Evolutionary conservation across 2,329 filamentous ascomycete species (phyloP).

Genomic region (Hysterium pulicare): DNA sequence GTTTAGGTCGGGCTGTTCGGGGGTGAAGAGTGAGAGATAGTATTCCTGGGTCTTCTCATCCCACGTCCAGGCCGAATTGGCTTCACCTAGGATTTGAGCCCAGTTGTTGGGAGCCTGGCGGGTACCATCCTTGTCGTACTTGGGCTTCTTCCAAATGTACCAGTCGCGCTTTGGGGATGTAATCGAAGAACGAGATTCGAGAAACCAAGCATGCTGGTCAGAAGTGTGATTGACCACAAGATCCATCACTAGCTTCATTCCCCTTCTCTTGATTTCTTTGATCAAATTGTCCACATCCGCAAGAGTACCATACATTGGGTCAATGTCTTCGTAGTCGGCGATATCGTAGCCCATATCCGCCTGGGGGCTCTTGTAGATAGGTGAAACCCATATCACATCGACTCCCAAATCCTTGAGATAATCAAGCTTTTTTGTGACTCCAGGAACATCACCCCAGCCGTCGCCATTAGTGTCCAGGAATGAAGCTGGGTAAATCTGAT

Average conservation of each 20-base stretch:
- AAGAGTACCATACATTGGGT: conserved; percentile 39
- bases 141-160: conserved; percentile 53
- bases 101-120: conserved; percentile 74
- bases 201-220: conserved; percentile 54
- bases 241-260: conserved; percentile 39
- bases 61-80: conserved; percentile 64
- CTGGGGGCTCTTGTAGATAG: conserved; percentile 47
- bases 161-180: conserved; percentile 52
- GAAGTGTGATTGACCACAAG: conserved; percentile 42
- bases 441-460: conserved; percentile 56
- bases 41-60: conserved; percentile 71
- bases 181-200: conserved; percentile 51
- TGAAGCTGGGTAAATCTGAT: conserved; percentile 61
- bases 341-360: conserved; percentile 44
- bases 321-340: conserved; percentile 38
- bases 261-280: conserved; percentile 31
- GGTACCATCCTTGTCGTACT: conserved; percentile 51
- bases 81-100: conserved; percentile 57
- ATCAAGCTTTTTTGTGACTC: conserved; percentile 56
- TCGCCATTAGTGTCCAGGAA: conserved; percentile 59
- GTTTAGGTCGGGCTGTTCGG: conserved; percentile 79
- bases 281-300: conserved; percentile 39
- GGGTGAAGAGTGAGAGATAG: conserved; percentile 72
- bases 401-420: conserved; percentile 51
- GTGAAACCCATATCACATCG: conserved; percentile 36